phyloP scores from a whole-genome alignment of 805 yeast species.

The Candida montana region DNA sequence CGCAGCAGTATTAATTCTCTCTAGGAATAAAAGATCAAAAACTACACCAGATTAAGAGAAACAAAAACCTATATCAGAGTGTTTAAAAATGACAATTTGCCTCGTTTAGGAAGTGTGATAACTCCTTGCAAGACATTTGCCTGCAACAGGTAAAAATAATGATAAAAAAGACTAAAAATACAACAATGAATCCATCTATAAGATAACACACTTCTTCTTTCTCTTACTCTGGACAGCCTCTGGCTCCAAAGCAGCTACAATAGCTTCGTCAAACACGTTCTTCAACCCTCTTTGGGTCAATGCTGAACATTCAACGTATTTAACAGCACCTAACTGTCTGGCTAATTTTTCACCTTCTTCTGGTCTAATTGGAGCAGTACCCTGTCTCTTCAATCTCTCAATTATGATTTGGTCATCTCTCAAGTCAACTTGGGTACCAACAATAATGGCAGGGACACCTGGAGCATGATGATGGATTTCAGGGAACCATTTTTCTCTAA shows the following conservation, averaged over 20 bases:
- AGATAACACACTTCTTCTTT: slow-evolving; percentile 75
- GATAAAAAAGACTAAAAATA: slow-evolving; percentile 1
- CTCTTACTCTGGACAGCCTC: slow-evolving; percentile 78
- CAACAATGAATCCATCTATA: slow-evolving; percentile 23
- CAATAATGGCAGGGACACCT: slow-evolving; percentile 96
- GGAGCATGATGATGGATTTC: slow-evolving; percentile 98
- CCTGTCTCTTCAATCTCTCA: slow-evolving; percentile 86
- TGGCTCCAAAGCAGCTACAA: slow-evolving; percentile 96
- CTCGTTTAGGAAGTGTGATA: too few species aligned
- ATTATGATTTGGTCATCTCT: slow-evolving; percentile 89
- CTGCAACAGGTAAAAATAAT: neutral
- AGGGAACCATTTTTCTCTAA: slow-evolving; percentile 97
- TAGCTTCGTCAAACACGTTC: slow-evolving; percentile 98
- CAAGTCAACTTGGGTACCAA: slow-evolving; percentile 94
- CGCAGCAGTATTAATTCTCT: too few species aligned
- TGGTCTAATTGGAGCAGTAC: slow-evolving; percentile 75
- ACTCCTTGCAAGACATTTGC: too few species aligned
- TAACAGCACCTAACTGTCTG: slow-evolving; percentile 89
- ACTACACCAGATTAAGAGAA: too few species aligned
- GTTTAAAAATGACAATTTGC: too few species aligned
- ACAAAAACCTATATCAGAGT: too few species aligned
- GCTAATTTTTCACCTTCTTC: slow-evolving; percentile 93
- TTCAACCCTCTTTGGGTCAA: slow-evolving; percentile 94
- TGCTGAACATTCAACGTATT: slow-evolving; percentile 97
- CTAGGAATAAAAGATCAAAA: too few species aligned